phyloP scores from a whole-genome alignment of 192 early-diverging fungal species.

The Coemansia sp. region DNA sequence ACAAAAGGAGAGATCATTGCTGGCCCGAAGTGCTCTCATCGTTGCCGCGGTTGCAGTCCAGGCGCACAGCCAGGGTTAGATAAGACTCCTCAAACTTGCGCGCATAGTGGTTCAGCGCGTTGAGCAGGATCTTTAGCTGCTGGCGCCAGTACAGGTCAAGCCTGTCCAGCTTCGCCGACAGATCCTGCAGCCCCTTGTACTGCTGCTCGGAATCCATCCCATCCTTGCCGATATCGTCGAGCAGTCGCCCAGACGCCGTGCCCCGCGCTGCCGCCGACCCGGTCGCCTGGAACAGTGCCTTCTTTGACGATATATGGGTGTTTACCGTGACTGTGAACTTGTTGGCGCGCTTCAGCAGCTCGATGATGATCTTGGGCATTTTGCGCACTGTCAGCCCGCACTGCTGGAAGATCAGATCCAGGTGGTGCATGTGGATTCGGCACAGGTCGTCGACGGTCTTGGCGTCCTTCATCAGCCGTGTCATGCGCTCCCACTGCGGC shows the following conservation, averaged over 20 bases:
- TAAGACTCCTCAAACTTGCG: conserved; percentile 79
- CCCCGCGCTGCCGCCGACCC: conserved; percentile 27
- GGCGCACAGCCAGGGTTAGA: conserved; percentile 46
- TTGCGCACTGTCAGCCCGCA: conserved; percentile 83
- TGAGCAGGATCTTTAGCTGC: conserved; percentile 69
- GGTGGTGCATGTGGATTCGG: conserved; percentile 72
- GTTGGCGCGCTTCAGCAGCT: conserved; percentile 36
- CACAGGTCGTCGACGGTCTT: conserved; percentile 86
- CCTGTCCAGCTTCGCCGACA: conserved; percentile 40
- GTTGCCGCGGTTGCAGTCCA: conserved; percentile 33
- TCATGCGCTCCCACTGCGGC: conserved; percentile 77
- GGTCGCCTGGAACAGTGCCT: conserved; percentile 17
- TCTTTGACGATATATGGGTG: conserved; percentile 21
- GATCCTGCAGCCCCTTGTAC: conserved; percentile 28
- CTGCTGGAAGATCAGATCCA: conserved; percentile 85
- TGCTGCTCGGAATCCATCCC: conserved; percentile 12
- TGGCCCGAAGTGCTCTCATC: not conserved
- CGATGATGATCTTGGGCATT: conserved; percentile 65
- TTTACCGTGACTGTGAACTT: conserved; percentile 22
- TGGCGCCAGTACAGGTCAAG: conserved; percentile 56
- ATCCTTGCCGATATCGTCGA: conserved; percentile 18
- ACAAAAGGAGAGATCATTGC: not conserved
- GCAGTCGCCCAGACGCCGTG: conserved; percentile 18
- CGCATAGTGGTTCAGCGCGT: conserved; percentile 75
- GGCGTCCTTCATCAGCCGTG: conserved; percentile 57